Conservation (phyloP, 2,329 filamentous ascomycete genomes). For the Reticulascus tulasneorum region DNA sequence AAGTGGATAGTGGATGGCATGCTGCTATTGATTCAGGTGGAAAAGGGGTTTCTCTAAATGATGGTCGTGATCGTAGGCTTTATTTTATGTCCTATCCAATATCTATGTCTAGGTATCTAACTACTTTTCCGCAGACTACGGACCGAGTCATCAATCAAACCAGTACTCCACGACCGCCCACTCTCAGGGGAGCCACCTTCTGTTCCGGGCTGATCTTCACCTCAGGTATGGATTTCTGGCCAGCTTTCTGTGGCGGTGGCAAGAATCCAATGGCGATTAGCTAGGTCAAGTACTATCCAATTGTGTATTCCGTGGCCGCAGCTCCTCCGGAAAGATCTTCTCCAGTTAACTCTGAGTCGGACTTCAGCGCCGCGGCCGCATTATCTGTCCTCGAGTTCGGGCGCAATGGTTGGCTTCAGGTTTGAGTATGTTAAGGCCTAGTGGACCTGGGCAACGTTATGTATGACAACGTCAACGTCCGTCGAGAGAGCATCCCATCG, state of each 20-base stretch:
- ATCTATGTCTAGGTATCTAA: no score
- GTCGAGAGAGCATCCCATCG: constrained; percentile 63
- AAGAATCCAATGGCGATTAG: constrained; percentile 57
- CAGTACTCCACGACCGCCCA: constrained; percentile 5
- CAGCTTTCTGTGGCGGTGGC: constrained; percentile 31
- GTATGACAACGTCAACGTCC: constrained; percentile 68
- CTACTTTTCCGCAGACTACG: no score
- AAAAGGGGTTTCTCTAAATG: no score
- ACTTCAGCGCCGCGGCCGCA: constrained; percentile 51
- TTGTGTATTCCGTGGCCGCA: constrained; percentile 51
- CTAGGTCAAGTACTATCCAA: constrained; percentile 59
- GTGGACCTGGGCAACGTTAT: constrained; percentile 80
- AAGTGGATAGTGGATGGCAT: no score
- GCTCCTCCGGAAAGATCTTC: constrained; percentile 48
- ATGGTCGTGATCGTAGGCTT: no score
- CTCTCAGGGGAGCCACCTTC: constrained; percentile 9
- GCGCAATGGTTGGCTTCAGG: constrained; percentile 63
- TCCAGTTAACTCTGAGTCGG: constrained; percentile 47
- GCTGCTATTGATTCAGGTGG: no score
- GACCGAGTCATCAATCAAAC: no score
- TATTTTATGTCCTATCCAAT: no score
- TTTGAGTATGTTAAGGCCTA: constrained; percentile 78
- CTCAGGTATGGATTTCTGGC: constrained; percentile 35
- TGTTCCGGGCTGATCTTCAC: constrained; percentile 30
- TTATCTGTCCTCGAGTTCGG: constrained; percentile 71